These are phyloP conservation scores for Colletotrichum viniferum DNA, from an alignment of 2,329 filamentous ascomycete genomes.

Conservation along the genomic window DNA sequence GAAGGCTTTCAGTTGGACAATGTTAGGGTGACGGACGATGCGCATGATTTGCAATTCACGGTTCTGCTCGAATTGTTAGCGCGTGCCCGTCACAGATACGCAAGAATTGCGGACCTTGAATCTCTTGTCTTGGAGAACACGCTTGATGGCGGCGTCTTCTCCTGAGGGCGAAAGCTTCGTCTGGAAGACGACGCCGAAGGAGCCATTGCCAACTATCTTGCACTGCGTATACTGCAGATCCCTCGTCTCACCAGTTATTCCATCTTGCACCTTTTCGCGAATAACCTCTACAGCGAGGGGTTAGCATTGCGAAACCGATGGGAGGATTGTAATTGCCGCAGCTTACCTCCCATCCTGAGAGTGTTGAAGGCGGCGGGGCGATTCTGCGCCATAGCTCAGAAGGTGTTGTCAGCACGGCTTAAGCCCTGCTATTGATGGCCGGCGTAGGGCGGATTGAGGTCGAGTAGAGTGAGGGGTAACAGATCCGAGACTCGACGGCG, in stretches of 20 bases:
- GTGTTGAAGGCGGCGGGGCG: conserved; percentile 86
- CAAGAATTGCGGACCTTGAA: conserved; percentile 77
- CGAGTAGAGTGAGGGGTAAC: conserved; percentile 31
- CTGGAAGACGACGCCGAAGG: conserved; percentile 98
- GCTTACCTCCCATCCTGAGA: conserved; percentile 96
- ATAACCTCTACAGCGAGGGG: conserved; percentile 75
- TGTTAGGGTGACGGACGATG: conserved; percentile 98
- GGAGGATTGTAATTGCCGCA: conserved; percentile 14
- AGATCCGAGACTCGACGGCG: conserved; percentile 29
- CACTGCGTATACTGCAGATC: conserved; percentile 99
- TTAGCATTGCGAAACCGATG: conserved; percentile 8
- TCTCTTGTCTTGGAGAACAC: conserved; percentile 97
- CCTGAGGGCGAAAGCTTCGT: conserved; percentile 98
- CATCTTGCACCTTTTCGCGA: conserved; percentile 98
- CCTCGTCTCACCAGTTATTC: conserved; percentile 92
- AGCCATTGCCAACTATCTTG: conserved; percentile 99
- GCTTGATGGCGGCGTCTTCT: conserved; percentile 98
- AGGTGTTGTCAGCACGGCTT: conserved; percentile 22
- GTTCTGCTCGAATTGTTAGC: conserved; percentile 64
- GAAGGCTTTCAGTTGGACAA: conserved; percentile 98
- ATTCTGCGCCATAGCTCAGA: conserved; percentile 77
- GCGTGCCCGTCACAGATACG: not conserved
- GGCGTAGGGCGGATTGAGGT: conserved; percentile 23
- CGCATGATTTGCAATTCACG: conserved; percentile 99
- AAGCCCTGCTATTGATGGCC: conserved; percentile 22